phyloP scores from a whole-genome alignment of 768 basidiomycete species.

The Termitomyces bulborhizus region DNA sequence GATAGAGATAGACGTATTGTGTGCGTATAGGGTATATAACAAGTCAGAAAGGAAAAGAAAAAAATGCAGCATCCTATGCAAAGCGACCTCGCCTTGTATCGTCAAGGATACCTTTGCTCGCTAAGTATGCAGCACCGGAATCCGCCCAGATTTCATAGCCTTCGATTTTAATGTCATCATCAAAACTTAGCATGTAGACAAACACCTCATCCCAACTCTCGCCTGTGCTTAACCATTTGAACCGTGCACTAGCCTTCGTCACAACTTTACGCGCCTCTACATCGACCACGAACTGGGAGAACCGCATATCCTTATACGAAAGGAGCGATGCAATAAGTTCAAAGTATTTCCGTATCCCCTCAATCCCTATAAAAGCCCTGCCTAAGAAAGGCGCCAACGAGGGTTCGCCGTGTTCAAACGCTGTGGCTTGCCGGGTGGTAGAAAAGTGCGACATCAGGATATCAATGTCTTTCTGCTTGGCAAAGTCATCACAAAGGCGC shows the following conservation, averaged over 20 bases:
- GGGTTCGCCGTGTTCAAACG: conserved; percentile 49
- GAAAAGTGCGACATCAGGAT: conserved; percentile 48
- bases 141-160: conserved; percentile 67
- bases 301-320: conserved; percentile 44
- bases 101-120: conserved; percentile 41
- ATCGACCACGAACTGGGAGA: conserved; percentile 53
- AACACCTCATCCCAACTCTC: conserved; percentile 62
- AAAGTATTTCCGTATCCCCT: conserved; percentile 45
- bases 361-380: conserved; percentile 35
- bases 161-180: conserved; percentile 46
- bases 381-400: conserved; percentile 58
- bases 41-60: too few relatives aligned
- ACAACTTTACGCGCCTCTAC: conserved; percentile 42
- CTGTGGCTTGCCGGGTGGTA: conserved; percentile 31
- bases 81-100: conserved; percentile 14
- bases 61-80: not conserved
- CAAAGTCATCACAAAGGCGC: conserved; percentile 47
- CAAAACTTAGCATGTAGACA: conserved; percentile 54
- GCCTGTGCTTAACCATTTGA: conserved; percentile 48
- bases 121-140: conserved; percentile 58
- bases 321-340: conserved; percentile 37
- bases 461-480: conserved; percentile 34
- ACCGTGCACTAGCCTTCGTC: conserved; percentile 46
- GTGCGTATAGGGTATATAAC: not conserved
- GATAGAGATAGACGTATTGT: not conserved